Evolutionary conservation across 768 basidiomycete species (phyloP), one percentile per base, ranked within the genome.

Genomic region (Suillus subalutaceus): DNA sequence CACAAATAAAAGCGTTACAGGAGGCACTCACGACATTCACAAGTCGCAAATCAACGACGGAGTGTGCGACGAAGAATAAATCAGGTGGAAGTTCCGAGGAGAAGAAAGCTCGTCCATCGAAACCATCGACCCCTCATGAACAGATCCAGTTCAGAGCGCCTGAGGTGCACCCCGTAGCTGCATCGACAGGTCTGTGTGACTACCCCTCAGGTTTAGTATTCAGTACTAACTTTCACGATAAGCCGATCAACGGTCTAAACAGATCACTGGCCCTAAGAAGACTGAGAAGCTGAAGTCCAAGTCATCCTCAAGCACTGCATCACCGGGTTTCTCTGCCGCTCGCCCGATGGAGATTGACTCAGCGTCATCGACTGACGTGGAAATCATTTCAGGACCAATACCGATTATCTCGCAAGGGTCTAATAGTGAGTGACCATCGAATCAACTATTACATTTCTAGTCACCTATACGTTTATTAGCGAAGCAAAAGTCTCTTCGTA

Each of bases 301-400:
- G 40, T 59, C 35, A 20, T 35, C 58, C 30, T 20, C 59, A 56
- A 37, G 55, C 20, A 56, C 20, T n/a, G 35, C 35, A 59, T 40
- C 16, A 20, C 41, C 30, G 4, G 10, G 59, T 44, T 20, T 32
- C 41, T 43, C 59, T 3, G n/a, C 30, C 30, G 30, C 30, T 13
- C 41, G 40, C 18, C 26, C 59, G 20, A 43, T 44, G 41, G 59
- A 60, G 18, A 32, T 60, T 5, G 59, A 60, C 59, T 60, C 59
- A 8, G 59, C 59, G 10, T 60, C 59, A 43, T 60, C 59, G 18
- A 60, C 59, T 23, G 59, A 60, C 30, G 59, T 60, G 12, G 59
- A 60, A 60, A 60, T 60, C 30, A 20, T 44, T 18, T 30, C 59
- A 32, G 59, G 59, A 60, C 59, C 59, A 20, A 26, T 4, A 2